phyloP scores from a whole-genome alignment of 495 filamentous ascomycete genomes.

The Antarctomyces pellizariae region DNA sequence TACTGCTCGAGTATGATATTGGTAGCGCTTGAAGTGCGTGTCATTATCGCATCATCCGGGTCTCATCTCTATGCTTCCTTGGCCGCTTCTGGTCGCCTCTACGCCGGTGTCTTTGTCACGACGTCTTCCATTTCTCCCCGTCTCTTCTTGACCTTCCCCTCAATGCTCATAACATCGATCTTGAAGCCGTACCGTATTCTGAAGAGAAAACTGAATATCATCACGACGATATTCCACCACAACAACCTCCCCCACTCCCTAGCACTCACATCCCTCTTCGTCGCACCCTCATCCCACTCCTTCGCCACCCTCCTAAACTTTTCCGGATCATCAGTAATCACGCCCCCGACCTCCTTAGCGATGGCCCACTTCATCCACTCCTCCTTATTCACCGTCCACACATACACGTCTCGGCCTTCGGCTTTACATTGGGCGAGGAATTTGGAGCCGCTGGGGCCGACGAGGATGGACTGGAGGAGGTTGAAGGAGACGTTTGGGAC shows the following conservation, averaged over 20 bases:
- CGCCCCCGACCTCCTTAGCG: constrained; percentile 23
- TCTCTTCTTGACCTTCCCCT: no score
- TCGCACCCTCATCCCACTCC: constrained; percentile 6
- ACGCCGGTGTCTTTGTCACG: no score
- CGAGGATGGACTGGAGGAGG: constrained; percentile 38
- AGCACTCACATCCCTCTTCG: constrained; percentile 1
- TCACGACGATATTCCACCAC: constrained; percentile 6
- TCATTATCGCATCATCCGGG: no score
- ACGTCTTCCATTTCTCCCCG: no score
- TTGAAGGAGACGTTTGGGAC: constrained; percentile 47
- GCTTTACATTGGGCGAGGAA: constrained; percentile 38
- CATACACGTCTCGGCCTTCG: constrained; percentile 32
- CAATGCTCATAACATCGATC: no score
- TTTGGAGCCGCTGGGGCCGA: constrained; percentile 32
- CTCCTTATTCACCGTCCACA: constrained; percentile 72
- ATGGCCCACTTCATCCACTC: constrained; percentile 50
- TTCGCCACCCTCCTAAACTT: constrained; percentile 23
- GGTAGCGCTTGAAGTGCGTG: no score
- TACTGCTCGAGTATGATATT: no score
- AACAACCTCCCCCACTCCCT: not conserved
- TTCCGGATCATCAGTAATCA: constrained; percentile 30
- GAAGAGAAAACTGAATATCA: constrained; percentile 6
- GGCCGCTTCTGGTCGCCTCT: no score
- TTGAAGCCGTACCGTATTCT: constrained; percentile 4
- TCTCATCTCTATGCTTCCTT: no score